Base-by-base conservation (phyloP, 345 rosid species). In the Lumnitzera racemosa region DNA sequence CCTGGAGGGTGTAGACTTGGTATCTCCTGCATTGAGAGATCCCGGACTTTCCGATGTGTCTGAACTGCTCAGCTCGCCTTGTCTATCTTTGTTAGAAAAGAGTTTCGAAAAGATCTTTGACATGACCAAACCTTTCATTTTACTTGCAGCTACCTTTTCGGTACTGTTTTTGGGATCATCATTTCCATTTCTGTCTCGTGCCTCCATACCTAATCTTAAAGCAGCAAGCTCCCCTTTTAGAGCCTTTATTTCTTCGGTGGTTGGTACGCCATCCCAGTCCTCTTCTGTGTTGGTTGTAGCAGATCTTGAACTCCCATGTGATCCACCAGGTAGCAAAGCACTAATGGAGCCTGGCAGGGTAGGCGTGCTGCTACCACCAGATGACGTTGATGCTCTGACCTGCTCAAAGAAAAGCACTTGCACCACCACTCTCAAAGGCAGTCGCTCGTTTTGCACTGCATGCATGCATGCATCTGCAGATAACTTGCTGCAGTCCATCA, bases 381-480 rank as follows among this genome's bases (percentile, higher is more conserved):
- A 55, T 49, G 79, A 67, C 17, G 83, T 58, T 3, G 87, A 66
- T 49, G 88, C 78, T 64, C 89, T 73, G 36, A 78, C 77, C 64
- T 85, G 95, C 70, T 91, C 98, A 14, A 91, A 86, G 83, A 91
- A 91, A 54, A 91, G 95, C 13, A 84, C 90, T 57, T 91, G 96
- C 50, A 91, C 96, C 10, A 88, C 90, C 8, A 91, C 87, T 8
- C 96, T 76, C 57, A 88, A 70, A 0, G 96, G 95, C 52, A 91
- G 79, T 59, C 98, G 77, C 70, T 91, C 98, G 43, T 91, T 86
- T 73, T 88, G 98, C 53, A 86, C 84, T 0, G 89, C 95, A 55
- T 91, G 95, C 66, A 82, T 83, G 74, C 91, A 83, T 15, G 95
- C 96, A 6, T 77, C 95, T 0, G 78, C 79, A 8, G 98, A 91